Evolutionary conservation across 768 basidiomycete species (phyloP).

Genomic region (Agaricus blazei): DNA sequence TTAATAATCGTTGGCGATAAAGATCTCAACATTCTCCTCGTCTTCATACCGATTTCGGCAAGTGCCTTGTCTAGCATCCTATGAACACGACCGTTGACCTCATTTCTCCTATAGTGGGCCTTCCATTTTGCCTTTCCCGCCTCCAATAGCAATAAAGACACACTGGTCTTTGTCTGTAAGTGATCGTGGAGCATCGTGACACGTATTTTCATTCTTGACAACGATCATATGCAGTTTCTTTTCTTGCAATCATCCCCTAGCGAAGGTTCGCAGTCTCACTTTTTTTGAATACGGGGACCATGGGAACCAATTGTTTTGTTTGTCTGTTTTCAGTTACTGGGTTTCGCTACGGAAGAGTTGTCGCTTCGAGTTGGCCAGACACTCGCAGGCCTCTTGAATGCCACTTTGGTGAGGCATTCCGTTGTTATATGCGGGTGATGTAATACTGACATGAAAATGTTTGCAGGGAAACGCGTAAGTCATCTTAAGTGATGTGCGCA

Average conservation of each 20-base stretch:
- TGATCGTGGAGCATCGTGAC: constrained; percentile 10
- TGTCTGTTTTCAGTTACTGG: constrained; percentile 52
- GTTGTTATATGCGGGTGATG: neutral
- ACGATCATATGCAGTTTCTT: constrained; percentile 45
- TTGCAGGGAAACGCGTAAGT: constrained; percentile 46
- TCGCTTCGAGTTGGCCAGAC: constrained; percentile 81
- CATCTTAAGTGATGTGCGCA: neutral
- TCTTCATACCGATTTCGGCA: constrained; percentile 71
- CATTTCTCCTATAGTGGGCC: constrained; percentile 50
- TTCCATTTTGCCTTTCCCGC: constrained; percentile 53
- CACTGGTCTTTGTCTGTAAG: constrained; percentile 72
- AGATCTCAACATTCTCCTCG: constrained; percentile 70
- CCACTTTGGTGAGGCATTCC: constrained; percentile 57
- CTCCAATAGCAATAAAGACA: constrained; percentile 36
- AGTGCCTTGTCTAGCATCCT: constrained; percentile 12
- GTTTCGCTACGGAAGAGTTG: constrained; percentile 83
- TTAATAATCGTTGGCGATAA: neutral
- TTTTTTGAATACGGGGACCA: neutral
- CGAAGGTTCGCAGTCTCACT: constrained; percentile 46
- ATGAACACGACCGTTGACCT: neutral
- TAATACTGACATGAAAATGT: constrained; percentile 1
- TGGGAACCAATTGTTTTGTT: neutral
- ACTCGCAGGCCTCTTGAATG: constrained; percentile 79
- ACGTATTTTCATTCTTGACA: neutral
- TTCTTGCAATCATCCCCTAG: constrained; percentile 79